These are phyloP conservation scores for Cucumis melo DNA, from an alignment of 306 rosid genomes.

Conservation along the genomic window DNA sequence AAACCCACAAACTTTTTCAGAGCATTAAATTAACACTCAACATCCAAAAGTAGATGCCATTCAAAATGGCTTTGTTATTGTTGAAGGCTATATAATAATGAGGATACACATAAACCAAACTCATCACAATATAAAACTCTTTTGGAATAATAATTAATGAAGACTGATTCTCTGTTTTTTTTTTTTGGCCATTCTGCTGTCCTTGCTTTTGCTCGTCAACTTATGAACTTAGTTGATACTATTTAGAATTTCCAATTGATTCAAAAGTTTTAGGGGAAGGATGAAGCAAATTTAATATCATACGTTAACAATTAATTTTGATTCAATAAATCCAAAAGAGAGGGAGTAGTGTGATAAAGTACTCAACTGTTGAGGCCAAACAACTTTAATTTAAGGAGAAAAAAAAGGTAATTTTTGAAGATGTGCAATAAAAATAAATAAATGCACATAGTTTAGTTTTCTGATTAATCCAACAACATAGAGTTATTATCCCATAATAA, in stretches of 20 bases:
- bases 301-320: no score
- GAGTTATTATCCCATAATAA: neutral
- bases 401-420: no score
- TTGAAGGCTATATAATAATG: neutral
- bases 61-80: neutral
- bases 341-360: no score
- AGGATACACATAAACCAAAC: neutral
- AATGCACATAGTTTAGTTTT: no score
- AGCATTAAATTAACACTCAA: neutral
- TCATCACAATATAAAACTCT: neutral
- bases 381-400: no score
- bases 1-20: no score
- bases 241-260: no score
- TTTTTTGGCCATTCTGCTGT: neutral
- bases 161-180: neutral
- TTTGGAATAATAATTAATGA: neutral
- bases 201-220: neutral
- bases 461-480: neutral
- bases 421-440: no score
- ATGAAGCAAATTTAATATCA: no score
- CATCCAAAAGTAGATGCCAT: neutral
- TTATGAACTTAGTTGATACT: neutral
- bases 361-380: no score
- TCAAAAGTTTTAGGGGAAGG: no score
- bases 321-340: no score